Conservation (phyloP, 75 land plant species). For the Cunninghamia lanceolata region DNA sequence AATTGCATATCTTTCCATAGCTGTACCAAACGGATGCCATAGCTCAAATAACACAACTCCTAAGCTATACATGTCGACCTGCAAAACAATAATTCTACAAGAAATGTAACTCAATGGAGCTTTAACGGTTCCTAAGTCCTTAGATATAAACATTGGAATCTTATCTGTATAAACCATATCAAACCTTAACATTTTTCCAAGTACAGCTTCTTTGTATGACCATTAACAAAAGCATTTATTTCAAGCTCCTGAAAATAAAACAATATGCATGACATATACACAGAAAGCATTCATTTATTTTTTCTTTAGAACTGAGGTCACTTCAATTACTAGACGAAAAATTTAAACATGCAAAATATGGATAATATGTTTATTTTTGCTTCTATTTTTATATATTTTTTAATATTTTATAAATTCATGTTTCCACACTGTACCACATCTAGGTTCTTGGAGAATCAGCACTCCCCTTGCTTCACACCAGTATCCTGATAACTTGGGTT, state of each 20-base stretch:
- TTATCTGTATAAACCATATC: not conserved
- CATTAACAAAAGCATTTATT: not conserved
- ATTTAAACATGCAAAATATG: not conserved
- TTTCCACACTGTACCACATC: too few relatives aligned
- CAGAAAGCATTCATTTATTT: not conserved
- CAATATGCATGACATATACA: not conserved
- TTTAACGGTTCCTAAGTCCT: not conserved
- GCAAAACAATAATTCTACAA: slow-evolving; percentile 9
- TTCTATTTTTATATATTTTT: too few relatives aligned
- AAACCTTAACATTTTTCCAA: not conserved
- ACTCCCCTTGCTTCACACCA: too few relatives aligned
- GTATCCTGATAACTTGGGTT: too few relatives aligned
- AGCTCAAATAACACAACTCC: slow-evolving; percentile 94
- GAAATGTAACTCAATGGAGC: not conserved
- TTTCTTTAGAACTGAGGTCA: not conserved
- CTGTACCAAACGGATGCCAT: slow-evolving; percentile 91
- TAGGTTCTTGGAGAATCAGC: too few relatives aligned
- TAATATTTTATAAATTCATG: too few relatives aligned
- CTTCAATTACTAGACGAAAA: not conserved
- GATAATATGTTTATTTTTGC: too few relatives aligned
- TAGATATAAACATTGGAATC: not conserved
- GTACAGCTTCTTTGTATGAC: not conserved
- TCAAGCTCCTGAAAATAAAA: not conserved
- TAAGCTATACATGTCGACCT: slow-evolving; percentile 98
- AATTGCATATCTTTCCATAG: slow-evolving; percentile 74